A percentile compares a stretch with the other conserved stretches of the same genome.
Evolutionary conservation across 2,329 filamentous ascomycete genomes (phyloP).

Genomic region (Boeremia lycopersici): DNA sequence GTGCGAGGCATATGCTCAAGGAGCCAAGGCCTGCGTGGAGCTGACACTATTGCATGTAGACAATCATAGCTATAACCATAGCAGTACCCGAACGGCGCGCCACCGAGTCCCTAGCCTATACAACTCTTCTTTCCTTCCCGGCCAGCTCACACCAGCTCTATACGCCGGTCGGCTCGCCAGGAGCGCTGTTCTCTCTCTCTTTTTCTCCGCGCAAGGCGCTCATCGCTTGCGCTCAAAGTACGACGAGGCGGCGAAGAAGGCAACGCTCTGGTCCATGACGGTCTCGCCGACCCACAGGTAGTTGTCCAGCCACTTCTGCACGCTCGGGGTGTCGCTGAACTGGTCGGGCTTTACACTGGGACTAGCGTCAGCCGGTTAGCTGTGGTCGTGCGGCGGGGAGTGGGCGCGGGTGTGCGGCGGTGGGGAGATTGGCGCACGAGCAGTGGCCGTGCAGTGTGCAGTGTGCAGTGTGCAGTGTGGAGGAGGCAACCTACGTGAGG

Average conservation of each 20-base stretch:
- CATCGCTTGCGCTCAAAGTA: conserved; percentile 87
- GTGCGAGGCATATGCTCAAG: not conserved
- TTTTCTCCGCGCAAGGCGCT: not conserved
- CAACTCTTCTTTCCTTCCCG: not conserved
- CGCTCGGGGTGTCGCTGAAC: conserved; percentile 80
- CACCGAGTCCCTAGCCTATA: conserved; percentile 1
- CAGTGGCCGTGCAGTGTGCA: not conserved
- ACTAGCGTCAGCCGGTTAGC: conserved; percentile 52
- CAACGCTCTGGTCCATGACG: conserved; percentile 97
- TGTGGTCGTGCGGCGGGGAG: not conserved
- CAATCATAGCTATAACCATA: not conserved
- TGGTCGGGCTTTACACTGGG: conserved; percentile 87
- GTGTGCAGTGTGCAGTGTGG: not conserved
- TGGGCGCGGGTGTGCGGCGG: not conserved
- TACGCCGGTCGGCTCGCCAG: not conserved
- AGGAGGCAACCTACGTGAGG: conserved; percentile 75
- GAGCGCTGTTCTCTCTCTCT: not conserved
- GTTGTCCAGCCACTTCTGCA: conserved; percentile 87
- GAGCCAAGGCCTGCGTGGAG: not conserved
- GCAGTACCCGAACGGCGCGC: conserved; percentile 21
- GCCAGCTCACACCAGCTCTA: not conserved
- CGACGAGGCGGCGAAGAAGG: conserved; percentile 80
- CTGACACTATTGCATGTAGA: conserved; percentile 1
- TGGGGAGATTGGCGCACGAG: not conserved
- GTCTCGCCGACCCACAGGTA: conserved; percentile 96